Evolutionary conservation across 2,329 filamentous ascomycete genomes (phyloP).

Genomic region (Epichloe gansuensis): DNA sequence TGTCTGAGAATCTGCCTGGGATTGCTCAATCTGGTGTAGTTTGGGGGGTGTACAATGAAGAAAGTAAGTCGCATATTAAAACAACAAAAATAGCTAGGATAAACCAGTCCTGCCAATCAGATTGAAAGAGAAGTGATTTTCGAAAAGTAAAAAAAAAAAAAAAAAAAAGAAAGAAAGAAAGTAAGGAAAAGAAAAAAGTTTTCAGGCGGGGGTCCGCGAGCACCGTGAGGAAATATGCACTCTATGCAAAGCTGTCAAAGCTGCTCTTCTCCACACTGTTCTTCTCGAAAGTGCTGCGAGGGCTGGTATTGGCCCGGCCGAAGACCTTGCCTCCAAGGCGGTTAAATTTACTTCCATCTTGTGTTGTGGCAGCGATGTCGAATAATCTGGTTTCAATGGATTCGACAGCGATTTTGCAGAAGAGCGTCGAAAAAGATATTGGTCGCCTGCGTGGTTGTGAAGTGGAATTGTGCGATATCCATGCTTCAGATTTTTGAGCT

Average conservation of each 20-base stretch:
- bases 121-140: background rate
- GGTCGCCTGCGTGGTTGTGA: conserved; percentile 77
- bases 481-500: conserved; percentile 77
- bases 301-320: conserved; percentile 39
- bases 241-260: conserved; percentile 25
- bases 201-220: background rate
- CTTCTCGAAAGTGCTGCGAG: conserved; percentile 40
- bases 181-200: background rate
- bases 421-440: conserved; percentile 86
- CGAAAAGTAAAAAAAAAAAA: background rate
- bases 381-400: conserved; percentile 45
- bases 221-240: background rate
- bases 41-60: background rate
- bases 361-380: conserved; percentile 29
- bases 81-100: conserved; percentile 2
- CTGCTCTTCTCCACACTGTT: conserved; percentile 34
- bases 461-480: conserved; percentile 89
- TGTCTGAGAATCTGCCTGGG: background rate
- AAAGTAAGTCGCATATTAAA: background rate
- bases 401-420: conserved; percentile 70
- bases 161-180: background rate
- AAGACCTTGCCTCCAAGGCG: conserved; percentile 46
- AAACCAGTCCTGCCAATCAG: background rate
- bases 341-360: conserved; percentile 41
- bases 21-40: background rate